Evolutionary conservation across 208 protist species (phyloP).

Genomic region (Leishmania lainsoni): DNA sequence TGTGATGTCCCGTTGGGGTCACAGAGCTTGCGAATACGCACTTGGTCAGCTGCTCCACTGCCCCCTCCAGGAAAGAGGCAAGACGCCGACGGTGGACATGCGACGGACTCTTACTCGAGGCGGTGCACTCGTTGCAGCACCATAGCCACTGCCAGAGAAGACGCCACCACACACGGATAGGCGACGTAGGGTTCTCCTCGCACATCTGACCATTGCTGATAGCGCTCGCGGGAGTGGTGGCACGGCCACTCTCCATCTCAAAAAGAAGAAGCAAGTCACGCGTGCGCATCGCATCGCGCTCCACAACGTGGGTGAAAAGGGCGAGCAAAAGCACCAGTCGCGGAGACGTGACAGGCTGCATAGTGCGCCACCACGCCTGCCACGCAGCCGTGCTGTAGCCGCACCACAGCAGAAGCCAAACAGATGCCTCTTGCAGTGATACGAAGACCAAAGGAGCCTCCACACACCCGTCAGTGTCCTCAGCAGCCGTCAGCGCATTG

Average conservation of each 20-base stretch:
- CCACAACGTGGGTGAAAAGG: conserved; percentile 50
- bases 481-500: not conserved
- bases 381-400: conserved; percentile 9
- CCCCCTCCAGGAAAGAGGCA: not conserved
- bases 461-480: not conserved
- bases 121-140: conserved; percentile 14
- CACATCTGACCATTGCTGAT: not conserved
- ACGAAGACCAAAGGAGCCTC: not conserved
- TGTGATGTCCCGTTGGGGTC: not conserved
- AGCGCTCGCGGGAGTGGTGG: not conserved
- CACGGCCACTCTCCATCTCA: not conserved
- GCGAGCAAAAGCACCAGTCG: conserved; percentile 40
- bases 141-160: conserved; percentile 8
- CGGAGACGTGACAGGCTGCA: not conserved
- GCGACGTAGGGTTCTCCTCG: not conserved
- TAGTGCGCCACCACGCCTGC: conserved; percentile 6
- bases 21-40: not conserved
- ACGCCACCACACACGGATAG: not conserved
- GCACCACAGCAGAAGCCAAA: conserved; percentile 14
- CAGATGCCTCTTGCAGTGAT: conserved; percentile 3
- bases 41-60: not conserved
- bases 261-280: conserved; percentile 46
- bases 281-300: conserved; percentile 33
- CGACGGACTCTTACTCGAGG: not conserved
- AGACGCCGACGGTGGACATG: not conserved